These are phyloP conservation scores for Phytophthora uliginosa DNA, from an alignment of 352 stramenopile genomes.

Conservation along the genomic window DNA sequence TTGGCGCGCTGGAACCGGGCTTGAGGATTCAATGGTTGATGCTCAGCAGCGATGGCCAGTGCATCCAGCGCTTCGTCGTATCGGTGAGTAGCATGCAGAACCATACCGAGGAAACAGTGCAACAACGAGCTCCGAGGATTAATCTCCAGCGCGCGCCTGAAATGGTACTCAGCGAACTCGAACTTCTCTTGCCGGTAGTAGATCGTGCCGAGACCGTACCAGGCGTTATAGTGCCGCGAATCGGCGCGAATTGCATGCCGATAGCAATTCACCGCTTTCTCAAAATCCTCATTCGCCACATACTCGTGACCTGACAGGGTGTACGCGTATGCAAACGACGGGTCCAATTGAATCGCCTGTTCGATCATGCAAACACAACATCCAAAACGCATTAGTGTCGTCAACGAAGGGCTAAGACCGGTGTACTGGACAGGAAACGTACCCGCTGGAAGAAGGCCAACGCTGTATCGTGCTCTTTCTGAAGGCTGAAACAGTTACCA, in stretches of 20 bases:
- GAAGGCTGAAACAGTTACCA: conserved; percentile 98
- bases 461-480: conserved; percentile 98
- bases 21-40: conserved; percentile 96
- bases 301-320: conserved; percentile 98
- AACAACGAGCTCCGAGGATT: conserved; percentile 96
- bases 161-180: conserved; percentile 98
- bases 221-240: conserved; percentile 94
- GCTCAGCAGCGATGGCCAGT: conserved; percentile 86
- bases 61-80: conserved; percentile 93
- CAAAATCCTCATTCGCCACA: conserved; percentile 98
- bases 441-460: conserved; percentile 97
- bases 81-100: conserved; percentile 92
- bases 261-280: conserved; percentile 97
- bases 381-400: not conserved
- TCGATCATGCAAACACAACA: not conserved
- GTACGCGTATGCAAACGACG: conserved; percentile 98
- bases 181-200: conserved; percentile 99
- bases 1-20: conserved; percentile 95
- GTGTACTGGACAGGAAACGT: conserved; percentile 9
- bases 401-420: not conserved
- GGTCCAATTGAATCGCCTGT: conserved; percentile 94
- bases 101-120: conserved; percentile 97
- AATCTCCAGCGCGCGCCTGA: conserved; percentile 94
- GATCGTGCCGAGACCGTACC: conserved; percentile 95
- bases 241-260: conserved; percentile 95